Base-by-base conservation (phyloP, 257 asterid genomes). In the Penstemon barbatus region DNA sequence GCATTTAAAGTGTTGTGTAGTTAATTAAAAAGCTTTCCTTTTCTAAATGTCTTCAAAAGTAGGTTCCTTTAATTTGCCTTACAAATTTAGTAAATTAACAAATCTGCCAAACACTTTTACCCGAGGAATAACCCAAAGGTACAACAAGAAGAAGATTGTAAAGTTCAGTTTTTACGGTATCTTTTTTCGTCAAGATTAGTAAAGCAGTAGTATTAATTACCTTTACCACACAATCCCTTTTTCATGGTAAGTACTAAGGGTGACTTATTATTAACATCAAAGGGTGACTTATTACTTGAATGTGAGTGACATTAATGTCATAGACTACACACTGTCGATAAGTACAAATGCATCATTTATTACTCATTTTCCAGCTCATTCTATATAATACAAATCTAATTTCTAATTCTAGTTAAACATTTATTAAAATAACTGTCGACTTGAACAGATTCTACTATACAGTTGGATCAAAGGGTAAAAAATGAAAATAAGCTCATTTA, bases 1-100 rank as follows among this genome's bases (percentile, higher is more conserved):
- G 80, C 84, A 71, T 77, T 75, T 77, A 83, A 66, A 58, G 61
- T 57, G 63, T 71, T 51, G 51, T 63, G 61, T 62, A 57, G 60
- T 72, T 63, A 63, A 58, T 71, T 43, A 6, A 10, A 68, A 68
- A 69, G 39, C 15, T 45, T 51, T 37, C 19, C 15, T 46, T 37
- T 61, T 57, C 49, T 19, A 19, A 18, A 18, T 42, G 13, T 63
- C 11, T 18, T 61, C 41, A 25, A 55, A 9, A 49, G 41, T 48
- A 25, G 33, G 4, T 15, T 63, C 66, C 8, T 25, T 25, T 25
- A 25, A 25, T 55, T 55, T 55, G 19, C 75, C 58, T 66, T 33
- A 5, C 46, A 11, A 62, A 43, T 59, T 36, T 57, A 71, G 11
- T 41, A 33, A 67, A 60, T 61, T 8, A 57, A 25, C 41, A 19